Percentiles rank a stretch among this genome's conserved stretches.
Evolutionary conservation across 768 basidiomycete species (phyloP).

Genomic region (Phaffia australis): DNA sequence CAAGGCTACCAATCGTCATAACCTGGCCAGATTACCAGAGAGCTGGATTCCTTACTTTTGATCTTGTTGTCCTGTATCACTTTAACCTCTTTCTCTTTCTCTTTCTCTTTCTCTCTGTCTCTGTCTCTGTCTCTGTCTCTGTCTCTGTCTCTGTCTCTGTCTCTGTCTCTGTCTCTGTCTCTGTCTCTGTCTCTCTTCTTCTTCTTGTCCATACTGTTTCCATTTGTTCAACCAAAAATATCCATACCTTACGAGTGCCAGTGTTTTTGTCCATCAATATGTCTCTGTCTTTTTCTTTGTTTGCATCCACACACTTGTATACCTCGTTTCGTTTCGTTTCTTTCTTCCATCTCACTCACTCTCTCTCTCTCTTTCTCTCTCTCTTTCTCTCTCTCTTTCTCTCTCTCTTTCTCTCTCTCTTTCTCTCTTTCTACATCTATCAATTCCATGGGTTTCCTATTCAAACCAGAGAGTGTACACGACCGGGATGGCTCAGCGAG

Average conservation of each 20-base stretch:
- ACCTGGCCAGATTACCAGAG: constrained; percentile 17
- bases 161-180: neutral
- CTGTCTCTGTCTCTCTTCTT: too few relatives aligned
- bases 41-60: constrained; percentile 20
- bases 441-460: too few relatives aligned
- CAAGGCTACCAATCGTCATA: constrained; percentile 20
- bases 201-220: too few relatives aligned
- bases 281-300: neutral
- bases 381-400: neutral
- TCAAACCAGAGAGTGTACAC: too few relatives aligned
- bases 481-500: too few relatives aligned
- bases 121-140: neutral
- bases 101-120: neutral
- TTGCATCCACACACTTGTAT: neutral
- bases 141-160: neutral
- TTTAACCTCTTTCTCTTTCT: too few relatives aligned
- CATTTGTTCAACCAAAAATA: too few relatives aligned
- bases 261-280: too few relatives aligned
- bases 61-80: neutral
- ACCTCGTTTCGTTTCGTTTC: neutral
- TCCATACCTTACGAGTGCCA: too few relatives aligned
- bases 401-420: neutral
- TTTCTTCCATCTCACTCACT: too few relatives aligned
- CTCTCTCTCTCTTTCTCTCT: too few relatives aligned
- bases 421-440: too few relatives aligned